Evolutionary conservation across 129 eudicot genomes (phyloP), one percentile per base, ranked within the genome.

Genomic region (Tagetes erecta): DNA sequence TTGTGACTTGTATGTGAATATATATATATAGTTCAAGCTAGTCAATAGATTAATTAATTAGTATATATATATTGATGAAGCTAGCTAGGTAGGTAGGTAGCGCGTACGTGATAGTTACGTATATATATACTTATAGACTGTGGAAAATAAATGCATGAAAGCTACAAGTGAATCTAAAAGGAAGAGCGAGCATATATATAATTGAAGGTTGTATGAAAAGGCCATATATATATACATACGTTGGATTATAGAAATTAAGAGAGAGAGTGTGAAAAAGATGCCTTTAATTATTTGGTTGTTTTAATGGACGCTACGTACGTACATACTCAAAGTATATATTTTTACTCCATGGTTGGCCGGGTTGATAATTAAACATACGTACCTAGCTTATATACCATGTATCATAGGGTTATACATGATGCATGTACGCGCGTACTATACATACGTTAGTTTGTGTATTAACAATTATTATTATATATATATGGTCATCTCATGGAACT

Each of bases 81-180:
- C 27, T 20, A 20, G 27, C 27, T 20, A 20, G 27, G 27, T 20
- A 20, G 27, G 27, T 20, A 20, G 27, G 27, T 20, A 20, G 27
- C 27, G 27, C 27, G 27, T 20, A 20, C 27, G 35, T 20, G 69
- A 44, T 42, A 13, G 67, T 4, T 20, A 49, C 27, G 27, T 20
- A 20, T 74, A 47, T 11, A 60, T 60, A 9, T 62, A 47, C 42
- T 64, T 79, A n/a, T 49, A 34, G 73, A 2, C 53, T 64, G 78
- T 46, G 67, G 55, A 42, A 14, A 84, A 68, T 84, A 81, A 81
- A 84, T 78, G 77, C 86, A 79, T 82, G 87, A 87, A 87, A 87
- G 82, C 68, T 79, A 84, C 83, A 47, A 71, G 64, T 70, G 92
- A 84, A 84, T 87, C 80, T 50, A 79, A 65, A 78, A 52, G 73